Evolutionary conservation across 2,329 filamentous ascomycete genomes (phyloP).

Genomic region (Fusarium dlaminii): DNA sequence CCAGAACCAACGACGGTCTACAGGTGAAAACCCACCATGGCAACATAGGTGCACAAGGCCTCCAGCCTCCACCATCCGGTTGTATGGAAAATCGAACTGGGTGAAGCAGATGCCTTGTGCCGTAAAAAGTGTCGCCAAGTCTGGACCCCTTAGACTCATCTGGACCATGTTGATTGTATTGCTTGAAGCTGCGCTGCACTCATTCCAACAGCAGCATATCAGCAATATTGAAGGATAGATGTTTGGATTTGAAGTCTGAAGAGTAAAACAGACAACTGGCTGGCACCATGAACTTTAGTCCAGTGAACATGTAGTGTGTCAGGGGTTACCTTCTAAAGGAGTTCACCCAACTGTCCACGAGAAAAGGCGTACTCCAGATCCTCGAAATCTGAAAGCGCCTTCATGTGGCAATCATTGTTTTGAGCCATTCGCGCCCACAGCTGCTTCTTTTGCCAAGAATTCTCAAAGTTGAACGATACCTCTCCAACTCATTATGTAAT

Average conservation of each 20-base stretch:
- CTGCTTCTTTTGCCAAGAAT: background rate
- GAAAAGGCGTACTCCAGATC: background rate
- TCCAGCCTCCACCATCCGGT: background rate
- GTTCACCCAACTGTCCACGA: background rate
- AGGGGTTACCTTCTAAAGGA: background rate
- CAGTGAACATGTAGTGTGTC: background rate
- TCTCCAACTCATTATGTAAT: background rate
- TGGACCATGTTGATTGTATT: background rate
- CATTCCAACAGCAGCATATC: background rate
- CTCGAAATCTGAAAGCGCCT: background rate
- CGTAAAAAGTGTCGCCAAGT: background rate
- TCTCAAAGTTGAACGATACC: background rate
- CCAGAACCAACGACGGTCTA: background rate
- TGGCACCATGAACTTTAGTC: background rate
- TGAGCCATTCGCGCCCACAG: background rate
- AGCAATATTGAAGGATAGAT: background rate
- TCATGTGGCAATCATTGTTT: background rate
- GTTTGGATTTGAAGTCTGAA: background rate
- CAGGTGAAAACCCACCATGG: background rate
- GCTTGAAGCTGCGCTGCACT: background rate
- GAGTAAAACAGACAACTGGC: background rate
- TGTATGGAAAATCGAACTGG: background rate
- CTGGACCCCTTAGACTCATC: background rate
- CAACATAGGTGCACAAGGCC: background rate
- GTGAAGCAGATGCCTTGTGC: background rate